Evolutionary conservation across 768 basidiomycete genomes (phyloP), one percentile per base, ranked within the genome.

Genomic region (Hericium coralloides): DNA sequence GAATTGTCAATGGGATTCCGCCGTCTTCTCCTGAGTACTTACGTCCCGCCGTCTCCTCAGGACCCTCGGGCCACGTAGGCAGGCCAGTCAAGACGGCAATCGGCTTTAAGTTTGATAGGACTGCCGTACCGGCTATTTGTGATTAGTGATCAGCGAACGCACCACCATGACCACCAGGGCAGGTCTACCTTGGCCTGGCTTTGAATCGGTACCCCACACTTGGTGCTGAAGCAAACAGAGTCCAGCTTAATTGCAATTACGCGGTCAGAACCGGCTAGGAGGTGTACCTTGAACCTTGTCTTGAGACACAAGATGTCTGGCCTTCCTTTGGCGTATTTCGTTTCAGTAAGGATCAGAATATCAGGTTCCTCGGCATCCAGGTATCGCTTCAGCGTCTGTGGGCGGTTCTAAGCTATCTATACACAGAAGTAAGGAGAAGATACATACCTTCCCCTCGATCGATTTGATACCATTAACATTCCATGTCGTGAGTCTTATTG

Each of bases 391-490:
- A 61, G 57, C 7, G 58, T n/a, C 59, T 60, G 20, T 22, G 49
- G 9, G 31, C 7, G 8, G 31, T 9, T 9, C 31, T 31, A 31
- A 31, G 31, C 31, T 9, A 31, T 31, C 17, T 6, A 14, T 14
- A 45, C 3, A 20, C 3, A 12, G 12, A 45, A n/a, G 43, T 17
- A n/a, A 45, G 17, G 10, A 45, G 43, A 45, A 45, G 4, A 20
- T 3, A 17, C 18, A 17, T n/a, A 50, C 49, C 49, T 50, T 50
- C 45, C 31, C 45, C 15, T 55, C 45, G 17, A 55, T 14, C 17
- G 60, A 58, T 26, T 58, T 58, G 47, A 60, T 55, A 22, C 60
- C 57, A 52, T 60, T 60, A 25, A 60, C 60, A 52, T 60, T 60
- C 60, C 57, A 60, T 18, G 60, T 53, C 31, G 54, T 43, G 38